Evolutionary conservation across 441 rosid genomes (phyloP), one percentile per base, ranked within the genome.

Genomic region (Populus hybrid): DNA sequence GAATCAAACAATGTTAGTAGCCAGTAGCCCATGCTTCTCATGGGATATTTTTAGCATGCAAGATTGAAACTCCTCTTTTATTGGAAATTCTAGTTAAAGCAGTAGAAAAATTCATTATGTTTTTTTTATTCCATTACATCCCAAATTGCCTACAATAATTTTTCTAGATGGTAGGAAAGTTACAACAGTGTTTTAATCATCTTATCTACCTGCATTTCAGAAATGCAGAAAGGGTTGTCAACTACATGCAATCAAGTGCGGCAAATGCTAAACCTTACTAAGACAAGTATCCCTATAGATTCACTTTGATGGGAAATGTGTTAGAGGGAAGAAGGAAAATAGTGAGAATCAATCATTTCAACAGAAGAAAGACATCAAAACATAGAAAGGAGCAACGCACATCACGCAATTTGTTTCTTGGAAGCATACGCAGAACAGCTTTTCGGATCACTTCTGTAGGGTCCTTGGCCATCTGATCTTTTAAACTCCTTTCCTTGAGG

Each of bases 391-490:
- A 64, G 30, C 16, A 11, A 78, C 98, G 89, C 77, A 93, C 99
- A 87, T 95, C 94, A 75, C 99, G 96, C 80, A 97, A 78, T 85
- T 93, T 97, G 87, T 97, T 97, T 81, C 92, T 91, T 10, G 99
- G 99, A 82, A 96, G 98, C 99, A 94, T 97, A 67, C 97, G 98
- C 38, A 93, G 76, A 75, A 97, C 95, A 79, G 98, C 97, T 86
- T 97, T 97, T 79, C 98, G 99, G 69, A 97, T 91, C 81, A 92
- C 99, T 87, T 97, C 99, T 10, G 99, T 90, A 63, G 99, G 96
- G 85, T 94, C 99, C 83, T 92, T 94, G 35, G 92, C 92, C 89
- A 94, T 80, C 86, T 92, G 99, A 75, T 97, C 98, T 85, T 92
- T 97, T 28, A 97, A 88, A 85, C 86, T 92, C 84, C 99, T 94